Evolutionary conservation across 2,329 filamentous ascomycete species (phyloP).

Genomic region (Cordyceps fumosorosea): DNA sequence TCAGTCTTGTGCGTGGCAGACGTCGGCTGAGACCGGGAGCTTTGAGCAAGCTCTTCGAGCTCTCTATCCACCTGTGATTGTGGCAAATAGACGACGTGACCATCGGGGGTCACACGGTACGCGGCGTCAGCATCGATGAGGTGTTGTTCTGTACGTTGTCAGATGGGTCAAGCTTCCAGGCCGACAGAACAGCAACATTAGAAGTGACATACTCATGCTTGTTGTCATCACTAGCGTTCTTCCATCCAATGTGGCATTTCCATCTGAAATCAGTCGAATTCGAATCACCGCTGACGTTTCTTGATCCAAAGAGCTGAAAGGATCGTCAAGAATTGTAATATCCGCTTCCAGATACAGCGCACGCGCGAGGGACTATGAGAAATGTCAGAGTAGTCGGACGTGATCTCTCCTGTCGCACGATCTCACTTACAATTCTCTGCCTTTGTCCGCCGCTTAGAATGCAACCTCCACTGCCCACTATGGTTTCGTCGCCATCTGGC

Average conservation of each 20-base stretch:
- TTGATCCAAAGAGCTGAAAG: not conserved
- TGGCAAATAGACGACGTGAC: not conserved
- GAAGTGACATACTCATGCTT: not conserved
- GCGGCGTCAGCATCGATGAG: not conserved
- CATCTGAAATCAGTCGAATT: not conserved
- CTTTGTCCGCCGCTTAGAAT: constrained; percentile 7
- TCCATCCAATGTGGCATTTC: not conserved
- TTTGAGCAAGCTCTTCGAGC: not conserved
- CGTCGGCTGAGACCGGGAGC: not conserved
- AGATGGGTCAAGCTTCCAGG: not conserved
- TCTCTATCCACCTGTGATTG: not conserved
- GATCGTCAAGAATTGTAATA: constrained; percentile 3
- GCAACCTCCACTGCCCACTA: not conserved
- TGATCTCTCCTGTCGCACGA: not conserved
- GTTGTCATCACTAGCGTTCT: constrained; percentile 7
- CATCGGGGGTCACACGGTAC: not conserved
- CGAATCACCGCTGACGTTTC: not conserved
- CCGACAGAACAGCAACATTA: too few species aligned
- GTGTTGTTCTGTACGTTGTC: not conserved
- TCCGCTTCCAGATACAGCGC: not conserved
- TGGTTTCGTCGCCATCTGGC: not conserved
- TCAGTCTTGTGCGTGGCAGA: not conserved
- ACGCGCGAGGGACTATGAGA: not conserved
- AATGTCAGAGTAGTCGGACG: not conserved
- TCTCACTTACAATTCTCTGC: not conserved